These are phyloP conservation scores for Hyaloscypha hepaticicola DNA, from an alignment of 495 filamentous ascomycete species.

Conservation along the genomic window DNA sequence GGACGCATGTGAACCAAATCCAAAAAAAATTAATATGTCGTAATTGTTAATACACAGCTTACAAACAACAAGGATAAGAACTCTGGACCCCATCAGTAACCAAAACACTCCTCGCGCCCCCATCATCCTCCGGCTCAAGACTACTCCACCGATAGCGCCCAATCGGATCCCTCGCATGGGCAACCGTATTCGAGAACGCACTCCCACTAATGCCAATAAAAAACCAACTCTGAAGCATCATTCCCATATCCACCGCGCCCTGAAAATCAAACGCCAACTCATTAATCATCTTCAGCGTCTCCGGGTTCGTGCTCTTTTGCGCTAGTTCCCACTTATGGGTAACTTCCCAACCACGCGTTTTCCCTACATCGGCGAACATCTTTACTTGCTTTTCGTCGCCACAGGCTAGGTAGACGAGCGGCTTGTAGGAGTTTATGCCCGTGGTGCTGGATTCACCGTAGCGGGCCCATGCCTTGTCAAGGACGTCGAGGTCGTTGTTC, in stretches of 20 bases:
- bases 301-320: conserved; percentile 1
- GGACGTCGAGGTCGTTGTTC: conserved; percentile 28
- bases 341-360: conserved; percentile 31
- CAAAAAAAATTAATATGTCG: neutral
- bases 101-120: conserved; percentile 28
- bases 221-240: conserved; percentile 29
- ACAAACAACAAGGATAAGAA: conserved; percentile 32
- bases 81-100: conserved; percentile 27
- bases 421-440: conserved; percentile 5
- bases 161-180: conserved; percentile 30
- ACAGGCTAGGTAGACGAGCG: conserved; percentile 33
- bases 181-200: conserved; percentile 29
- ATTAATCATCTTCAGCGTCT: conserved; percentile 21
- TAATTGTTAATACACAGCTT: neutral
- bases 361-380: conserved; percentile 26
- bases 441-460: conserved; percentile 4
- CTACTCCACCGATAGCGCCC: conserved; percentile 30
- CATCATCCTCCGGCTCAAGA: conserved; percentile 22
- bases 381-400: conserved; percentile 30
- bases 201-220: conserved; percentile 33
- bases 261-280: conserved; percentile 32
- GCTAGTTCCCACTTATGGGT: conserved; percentile 31
- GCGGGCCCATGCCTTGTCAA: conserved; percentile 27
- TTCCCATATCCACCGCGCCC: conserved; percentile 32
- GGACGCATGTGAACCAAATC: too few species aligned